A percentile compares a stretch with the other conserved stretches of the same genome.
These are phyloP conservation scores for Aspergillus cejpii DNA, from an alignment of 2,329 filamentous ascomycete species.

Conservation along the genomic window DNA sequence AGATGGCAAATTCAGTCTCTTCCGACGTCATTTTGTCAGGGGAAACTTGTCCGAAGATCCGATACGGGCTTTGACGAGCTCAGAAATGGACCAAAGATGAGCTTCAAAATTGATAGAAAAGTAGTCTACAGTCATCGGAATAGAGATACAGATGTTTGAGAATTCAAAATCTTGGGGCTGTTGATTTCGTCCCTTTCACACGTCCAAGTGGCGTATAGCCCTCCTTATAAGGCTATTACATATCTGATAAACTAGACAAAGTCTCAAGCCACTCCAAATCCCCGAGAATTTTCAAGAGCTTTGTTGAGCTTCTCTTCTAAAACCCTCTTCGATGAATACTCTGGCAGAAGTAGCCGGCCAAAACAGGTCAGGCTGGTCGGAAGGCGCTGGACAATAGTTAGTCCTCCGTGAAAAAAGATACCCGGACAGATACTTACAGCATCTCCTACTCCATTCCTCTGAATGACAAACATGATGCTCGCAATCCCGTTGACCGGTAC, in stretches of 20 bases:
- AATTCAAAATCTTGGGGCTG: too few species aligned
- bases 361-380: slow-evolving; percentile 93
- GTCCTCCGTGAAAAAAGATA: too few species aligned
- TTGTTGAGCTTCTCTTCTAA: slow-evolving; percentile 69
- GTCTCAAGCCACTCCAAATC: slow-evolving; percentile 71
- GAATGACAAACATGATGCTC: slow-evolving; percentile 76
- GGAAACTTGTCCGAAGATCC: background rate
- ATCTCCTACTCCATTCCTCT: slow-evolving; percentile 64
- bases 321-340: slow-evolving; percentile 66
- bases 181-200: background rate
- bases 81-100: too few species aligned
- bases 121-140: too few species aligned
- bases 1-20: background rate
- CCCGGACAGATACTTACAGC: slow-evolving; percentile 36
- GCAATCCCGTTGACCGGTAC: slow-evolving; percentile 80
- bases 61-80: background rate
- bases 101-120: too few species aligned
- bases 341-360: slow-evolving; percentile 75
- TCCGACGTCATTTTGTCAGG: background rate
- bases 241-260: too few species aligned
- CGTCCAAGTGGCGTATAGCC: background rate
- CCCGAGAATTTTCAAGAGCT: slow-evolving; percentile 79
- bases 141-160: too few species aligned
- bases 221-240: too few species aligned
- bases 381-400: slow-evolving; percentile 42